phyloP scores from a whole-genome alignment of 331 rosid genomes.

The Dryas integrifolia region DNA sequence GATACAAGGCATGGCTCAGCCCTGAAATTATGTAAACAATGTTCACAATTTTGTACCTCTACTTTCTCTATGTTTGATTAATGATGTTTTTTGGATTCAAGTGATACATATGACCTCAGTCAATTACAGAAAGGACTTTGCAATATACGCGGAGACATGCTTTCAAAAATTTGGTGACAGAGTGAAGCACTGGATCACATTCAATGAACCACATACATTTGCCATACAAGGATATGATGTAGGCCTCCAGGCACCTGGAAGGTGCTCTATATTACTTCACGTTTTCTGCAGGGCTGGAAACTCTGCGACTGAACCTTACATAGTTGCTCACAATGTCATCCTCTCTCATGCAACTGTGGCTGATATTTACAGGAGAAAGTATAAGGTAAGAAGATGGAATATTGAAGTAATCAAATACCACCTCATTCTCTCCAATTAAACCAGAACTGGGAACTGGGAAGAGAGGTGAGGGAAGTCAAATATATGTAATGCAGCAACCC shows the following conservation, averaged over 20 bases:
- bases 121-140: slow-evolving; percentile 66
- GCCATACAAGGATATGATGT: slow-evolving; percentile 77
- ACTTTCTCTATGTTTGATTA: not conserved
- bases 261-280: slow-evolving; percentile 72
- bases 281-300: slow-evolving; percentile 65
- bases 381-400: slow-evolving; percentile 50
- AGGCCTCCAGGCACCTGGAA: slow-evolving; percentile 89
- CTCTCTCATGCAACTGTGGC: slow-evolving; percentile 64
- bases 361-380: slow-evolving; percentile 61
- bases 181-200: slow-evolving; percentile 95
- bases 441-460: not conserved
- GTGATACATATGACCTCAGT: slow-evolving; percentile 9
- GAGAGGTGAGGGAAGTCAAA: too few relatives aligned
- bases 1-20: slow-evolving; percentile 82
- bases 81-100: not conserved
- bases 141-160: slow-evolving; percentile 75
- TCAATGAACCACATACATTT: slow-evolving; percentile 94
- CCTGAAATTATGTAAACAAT: slow-evolving; percentile 57
- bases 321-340: slow-evolving; percentile 79
- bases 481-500: not conserved
- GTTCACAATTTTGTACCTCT: not conserved
- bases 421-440: not conserved
- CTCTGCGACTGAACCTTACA: slow-evolving; percentile 87
- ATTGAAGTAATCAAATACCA: not conserved
- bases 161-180: slow-evolving; percentile 87